A percentile compares a stretch with the other conserved stretches of the same genome.
These are phyloP conservation scores for Penicillium verrucosum DNA, from an alignment of 2,329 filamentous ascomycete species.

Conservation along the genomic window DNA sequence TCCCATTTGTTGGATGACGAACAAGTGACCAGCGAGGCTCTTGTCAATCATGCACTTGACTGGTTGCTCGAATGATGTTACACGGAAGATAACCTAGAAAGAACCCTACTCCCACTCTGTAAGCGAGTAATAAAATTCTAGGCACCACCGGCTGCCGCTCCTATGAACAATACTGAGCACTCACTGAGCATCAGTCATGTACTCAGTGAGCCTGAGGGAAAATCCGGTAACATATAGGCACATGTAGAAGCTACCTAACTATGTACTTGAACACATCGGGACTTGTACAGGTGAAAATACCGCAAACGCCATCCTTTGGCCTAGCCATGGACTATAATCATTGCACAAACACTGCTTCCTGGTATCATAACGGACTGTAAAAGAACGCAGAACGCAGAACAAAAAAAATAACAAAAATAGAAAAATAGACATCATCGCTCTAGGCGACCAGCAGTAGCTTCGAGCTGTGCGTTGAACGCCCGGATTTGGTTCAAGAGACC, in stretches of 20 bases:
- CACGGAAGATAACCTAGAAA: too few species aligned
- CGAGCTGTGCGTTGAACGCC: conserved; percentile 44
- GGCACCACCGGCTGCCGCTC: too few species aligned
- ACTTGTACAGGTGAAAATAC: not conserved
- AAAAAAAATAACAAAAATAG: not conserved
- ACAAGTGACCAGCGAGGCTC: conserved; percentile 15
- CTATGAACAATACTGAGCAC: too few species aligned
- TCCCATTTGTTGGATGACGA: conserved; percentile 12
- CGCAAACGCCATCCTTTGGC: conserved; percentile 2
- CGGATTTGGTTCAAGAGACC: conserved; percentile 43
- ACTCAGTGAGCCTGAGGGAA: too few species aligned
- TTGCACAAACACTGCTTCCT: not conserved
- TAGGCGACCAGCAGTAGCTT: conserved; percentile 31
- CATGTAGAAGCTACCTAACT: not conserved
- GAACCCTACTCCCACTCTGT: not conserved
- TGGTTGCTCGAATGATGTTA: conserved; percentile 15
- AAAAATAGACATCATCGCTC: conserved; percentile 21
- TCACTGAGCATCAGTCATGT: too few species aligned
- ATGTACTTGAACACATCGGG: not conserved
- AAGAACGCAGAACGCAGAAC: not conserved
- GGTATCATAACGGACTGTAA: conserved; percentile 6
- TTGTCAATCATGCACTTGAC: conserved; percentile 20
- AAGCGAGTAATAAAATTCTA: too few species aligned
- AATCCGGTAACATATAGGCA: not conserved
- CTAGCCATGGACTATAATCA: not conserved